Conservation (phyloP, 108 stramenopile genomes). For the Chaetoceros muelleri region DNA sequence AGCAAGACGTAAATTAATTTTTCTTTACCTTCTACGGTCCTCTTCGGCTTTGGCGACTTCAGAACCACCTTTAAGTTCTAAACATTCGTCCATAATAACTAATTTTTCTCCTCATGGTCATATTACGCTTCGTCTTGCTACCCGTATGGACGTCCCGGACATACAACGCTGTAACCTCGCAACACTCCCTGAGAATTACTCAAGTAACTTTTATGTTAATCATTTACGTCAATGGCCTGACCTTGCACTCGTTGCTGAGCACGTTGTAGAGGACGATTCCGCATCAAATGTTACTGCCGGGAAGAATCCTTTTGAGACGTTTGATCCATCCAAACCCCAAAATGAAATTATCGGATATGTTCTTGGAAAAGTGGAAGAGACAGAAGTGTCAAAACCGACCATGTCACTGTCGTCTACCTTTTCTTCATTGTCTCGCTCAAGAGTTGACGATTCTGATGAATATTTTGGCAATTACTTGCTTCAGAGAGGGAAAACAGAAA, state of each 20-base stretch:
- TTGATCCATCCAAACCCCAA: conserved; percentile 9
- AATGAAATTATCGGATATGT: conserved; percentile 79
- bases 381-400: conserved; percentile 12
- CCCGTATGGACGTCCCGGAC: conserved; percentile 46
- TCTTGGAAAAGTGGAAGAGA: conserved; percentile 74
- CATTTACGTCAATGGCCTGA: conserved; percentile 81
- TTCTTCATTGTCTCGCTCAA: conserved; percentile 8
- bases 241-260: conserved; percentile 71
- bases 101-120: conserved; percentile 16
- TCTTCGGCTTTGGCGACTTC: not conserved
- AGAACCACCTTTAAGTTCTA: not conserved
- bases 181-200: conserved; percentile 86
- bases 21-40: conserved; percentile 7
- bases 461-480: conserved; percentile 2
- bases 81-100: not conserved
- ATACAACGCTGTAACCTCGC: conserved; percentile 80
- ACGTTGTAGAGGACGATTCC: conserved; percentile 13
- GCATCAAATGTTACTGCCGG: not conserved
- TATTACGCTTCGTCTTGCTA: conserved; percentile 67
- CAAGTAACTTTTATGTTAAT: conserved; percentile 60
- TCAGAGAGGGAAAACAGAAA: conserved; percentile 15
- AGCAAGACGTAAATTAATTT: conserved; percentile 9
- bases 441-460: conserved; percentile 2
- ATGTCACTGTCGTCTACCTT: conserved; percentile 13
- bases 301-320: not conserved